Evolutionary conservation across 352 stramenopile genomes (phyloP).

Genomic region (Albugo laibachii): DNA sequence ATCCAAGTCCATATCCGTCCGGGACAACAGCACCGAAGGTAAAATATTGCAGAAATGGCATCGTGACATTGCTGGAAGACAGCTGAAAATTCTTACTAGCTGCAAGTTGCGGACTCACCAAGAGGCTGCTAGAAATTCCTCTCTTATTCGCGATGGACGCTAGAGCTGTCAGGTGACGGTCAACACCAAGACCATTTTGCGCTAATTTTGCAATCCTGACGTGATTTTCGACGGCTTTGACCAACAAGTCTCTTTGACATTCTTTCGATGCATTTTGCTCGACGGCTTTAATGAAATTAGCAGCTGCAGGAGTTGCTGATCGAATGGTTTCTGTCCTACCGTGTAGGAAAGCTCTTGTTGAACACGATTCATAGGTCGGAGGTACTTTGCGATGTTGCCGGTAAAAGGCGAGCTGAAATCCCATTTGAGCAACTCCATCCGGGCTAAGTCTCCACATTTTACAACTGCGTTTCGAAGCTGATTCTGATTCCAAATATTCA

Average conservation of each 20-base stretch:
- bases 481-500: slow-evolving; percentile 43
- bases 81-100: slow-evolving; percentile 78
- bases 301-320: slow-evolving; percentile 74
- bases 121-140: slow-evolving; percentile 28
- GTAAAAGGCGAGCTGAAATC: slow-evolving; percentile 78
- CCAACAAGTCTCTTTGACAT: slow-evolving; percentile 30
- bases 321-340: slow-evolving; percentile 80
- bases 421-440: slow-evolving; percentile 84
- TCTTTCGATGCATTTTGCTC: slow-evolving; percentile 34
- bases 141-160: slow-evolving; percentile 45
- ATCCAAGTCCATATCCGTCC: slow-evolving; percentile 81
- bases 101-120: slow-evolving; percentile 66
- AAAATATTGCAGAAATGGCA: slow-evolving; percentile 59
- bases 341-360: slow-evolving; percentile 83
- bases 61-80: slow-evolving; percentile 80
- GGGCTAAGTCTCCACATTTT: slow-evolving; percentile 73
- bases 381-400: slow-evolving; percentile 64
- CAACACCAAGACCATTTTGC: slow-evolving; percentile 80
- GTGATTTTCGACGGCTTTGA: slow-evolving; percentile 66
- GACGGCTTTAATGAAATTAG: slow-evolving; percentile 40
- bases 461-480: slow-evolving; percentile 66
- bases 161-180: slow-evolving; percentile 72
- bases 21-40: slow-evolving; percentile 81
- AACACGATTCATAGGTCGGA: slow-evolving; percentile 76
- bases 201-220: slow-evolving; percentile 77